These are phyloP conservation scores for Quercus suber DNA, from an alignment of 306 rosid genomes.

Conservation along the genomic window DNA sequence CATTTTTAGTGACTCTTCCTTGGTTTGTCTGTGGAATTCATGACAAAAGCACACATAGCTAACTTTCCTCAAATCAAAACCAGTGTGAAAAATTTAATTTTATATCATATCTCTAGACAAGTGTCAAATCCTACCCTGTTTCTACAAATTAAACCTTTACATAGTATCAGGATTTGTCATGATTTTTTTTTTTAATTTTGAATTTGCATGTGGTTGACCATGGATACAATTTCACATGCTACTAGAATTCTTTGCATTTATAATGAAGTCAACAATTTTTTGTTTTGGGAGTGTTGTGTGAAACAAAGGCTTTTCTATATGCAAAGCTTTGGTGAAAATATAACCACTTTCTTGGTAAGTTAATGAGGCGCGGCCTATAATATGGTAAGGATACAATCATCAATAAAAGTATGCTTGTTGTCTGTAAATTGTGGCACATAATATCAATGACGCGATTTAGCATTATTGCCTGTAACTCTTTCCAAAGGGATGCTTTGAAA, in stretches of 20 bases:
- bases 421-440: neutral
- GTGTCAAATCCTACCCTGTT: neutral
- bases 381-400: neutral
- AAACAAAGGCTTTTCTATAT: neutral
- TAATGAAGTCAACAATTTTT: neutral
- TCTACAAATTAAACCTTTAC: neutral
- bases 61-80: neutral
- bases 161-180: neutral
- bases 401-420: neutral
- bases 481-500: neutral
- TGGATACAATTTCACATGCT: neutral
- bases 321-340: neutral
- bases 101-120: neutral
- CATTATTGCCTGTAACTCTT: neutral
- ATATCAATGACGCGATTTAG: neutral
- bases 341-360: neutral
- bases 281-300: neutral
- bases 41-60: neutral
- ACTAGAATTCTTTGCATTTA: neutral
- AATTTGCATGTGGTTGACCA: neutral
- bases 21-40: neutral
- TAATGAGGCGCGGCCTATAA: neutral
- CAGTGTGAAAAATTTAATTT: neutral
- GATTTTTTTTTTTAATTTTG: neutral
- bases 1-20: neutral